A percentile compares a stretch with the other conserved stretches of the same genome.
These are phyloP conservation scores for Phyllosticta citriasiana DNA, from an alignment of 2,329 filamentous ascomycete species.

Conservation along the genomic window DNA sequence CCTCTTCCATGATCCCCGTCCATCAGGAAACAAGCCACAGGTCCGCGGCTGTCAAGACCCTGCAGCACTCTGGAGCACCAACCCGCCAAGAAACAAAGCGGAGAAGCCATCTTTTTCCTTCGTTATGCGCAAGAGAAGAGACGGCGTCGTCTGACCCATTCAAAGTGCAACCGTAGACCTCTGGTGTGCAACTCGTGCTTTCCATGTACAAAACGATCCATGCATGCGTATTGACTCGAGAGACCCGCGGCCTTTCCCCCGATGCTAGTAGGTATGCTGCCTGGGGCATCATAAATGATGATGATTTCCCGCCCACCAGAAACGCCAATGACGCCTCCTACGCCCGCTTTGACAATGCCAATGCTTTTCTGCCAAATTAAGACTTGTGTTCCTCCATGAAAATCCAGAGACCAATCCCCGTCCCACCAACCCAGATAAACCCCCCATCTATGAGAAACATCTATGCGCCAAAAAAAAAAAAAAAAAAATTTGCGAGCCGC, in stretches of 20 bases:
- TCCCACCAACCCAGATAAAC: neutral
- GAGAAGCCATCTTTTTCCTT: neutral
- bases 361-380: neutral
- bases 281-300: neutral
- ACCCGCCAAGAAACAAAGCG: too few relatives aligned
- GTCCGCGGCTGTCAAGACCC: too few relatives aligned
- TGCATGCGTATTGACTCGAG: constrained; percentile 8
- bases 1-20: too few relatives aligned
- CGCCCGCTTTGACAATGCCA: constrained; percentile 9
- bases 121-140: neutral
- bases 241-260: constrained; percentile 7
- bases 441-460: neutral
- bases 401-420: neutral
- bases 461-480: constrained; percentile 3
- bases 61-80: neutral
- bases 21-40: too few relatives aligned
- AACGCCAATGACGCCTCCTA: constrained; percentile 10
- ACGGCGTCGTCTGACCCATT: constrained; percentile 8
- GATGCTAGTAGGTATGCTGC: constrained; percentile 3
- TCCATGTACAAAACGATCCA: constrained; percentile 4
- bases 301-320: constrained; percentile 1
- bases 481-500: constrained; percentile 5
- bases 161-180: constrained; percentile 4
- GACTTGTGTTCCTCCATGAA: neutral
- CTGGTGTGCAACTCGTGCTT: constrained; percentile 5